phyloP scores from a whole-genome alignment of 768 basidiomycete genomes.

The Terana coerulea region DNA sequence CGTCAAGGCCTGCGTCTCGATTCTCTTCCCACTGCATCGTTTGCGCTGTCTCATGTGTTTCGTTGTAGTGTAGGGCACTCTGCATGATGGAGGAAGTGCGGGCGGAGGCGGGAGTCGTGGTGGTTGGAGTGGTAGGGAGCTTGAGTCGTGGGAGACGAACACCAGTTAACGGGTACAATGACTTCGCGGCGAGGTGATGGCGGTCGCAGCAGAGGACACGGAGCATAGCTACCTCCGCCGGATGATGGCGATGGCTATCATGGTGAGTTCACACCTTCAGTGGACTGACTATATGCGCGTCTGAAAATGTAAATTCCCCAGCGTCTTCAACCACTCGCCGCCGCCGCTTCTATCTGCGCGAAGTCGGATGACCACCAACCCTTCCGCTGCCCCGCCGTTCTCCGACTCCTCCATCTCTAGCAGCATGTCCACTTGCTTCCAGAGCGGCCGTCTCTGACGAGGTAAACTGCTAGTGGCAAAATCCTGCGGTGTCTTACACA shows the following conservation, averaged over 20 bases:
- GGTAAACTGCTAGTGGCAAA: constrained; percentile 48
- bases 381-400: constrained; percentile 4
- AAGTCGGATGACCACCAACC: constrained; percentile 2
- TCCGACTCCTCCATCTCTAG: constrained; percentile 17
- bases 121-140: constrained; percentile 32
- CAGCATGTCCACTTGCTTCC: constrained; percentile 20
- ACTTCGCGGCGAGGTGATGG: constrained; percentile 23
- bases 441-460: background rate
- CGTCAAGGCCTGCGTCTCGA: too few relatives aligned
- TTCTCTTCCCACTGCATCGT: too few relatives aligned
- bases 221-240: constrained; percentile 7
- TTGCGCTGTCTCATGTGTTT: too few relatives aligned
- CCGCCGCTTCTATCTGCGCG: background rate
- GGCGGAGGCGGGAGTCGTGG: constrained; percentile 27
- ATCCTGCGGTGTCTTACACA: constrained; percentile 36
- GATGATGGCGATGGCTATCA: constrained; percentile 2
- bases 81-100: constrained; percentile 22
- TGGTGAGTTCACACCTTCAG: background rate
- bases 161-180: constrained; percentile 25
- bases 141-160: constrained; percentile 29
- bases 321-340: constrained; percentile 1
- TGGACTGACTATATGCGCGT: background rate
- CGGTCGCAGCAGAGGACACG: constrained; percentile 21
- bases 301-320: background rate
- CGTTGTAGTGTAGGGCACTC: constrained; percentile 34